phyloP scores from a whole-genome alignment of 805 yeast genomes.

The Kodamaea restingae region DNA sequence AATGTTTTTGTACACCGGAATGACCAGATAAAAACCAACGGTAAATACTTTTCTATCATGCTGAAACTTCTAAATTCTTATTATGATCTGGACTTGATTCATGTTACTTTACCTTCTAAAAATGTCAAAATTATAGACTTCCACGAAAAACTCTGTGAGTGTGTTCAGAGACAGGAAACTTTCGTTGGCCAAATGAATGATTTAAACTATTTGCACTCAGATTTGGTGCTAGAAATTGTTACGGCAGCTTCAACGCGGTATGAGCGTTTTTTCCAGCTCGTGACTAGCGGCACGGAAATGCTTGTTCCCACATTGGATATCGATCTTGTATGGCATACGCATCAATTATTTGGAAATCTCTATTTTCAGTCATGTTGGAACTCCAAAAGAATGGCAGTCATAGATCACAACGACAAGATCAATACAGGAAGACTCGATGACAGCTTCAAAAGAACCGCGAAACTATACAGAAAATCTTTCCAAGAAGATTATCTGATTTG shows the following conservation, averaged over 20 bases:
- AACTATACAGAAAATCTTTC: conserved; percentile 8
- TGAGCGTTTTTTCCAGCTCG: conserved; percentile 12
- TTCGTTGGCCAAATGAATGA: conserved; percentile 19
- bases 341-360: conserved; percentile 15
- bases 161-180: conserved; percentile 20
- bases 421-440: conserved; percentile 1
- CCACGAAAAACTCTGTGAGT: conserved; percentile 24
- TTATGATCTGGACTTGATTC: conserved; percentile 6
- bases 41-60: neutral
- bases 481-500: conserved; percentile 11
- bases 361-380: conserved; percentile 15
- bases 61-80: too few relatives aligned
- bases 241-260: conserved; percentile 17
- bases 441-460: conserved; percentile 10
- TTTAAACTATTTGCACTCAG: conserved; percentile 15
- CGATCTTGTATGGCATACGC: conserved; percentile 28
- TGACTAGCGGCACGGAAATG: conserved; percentile 2
- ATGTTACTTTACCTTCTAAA: neutral
- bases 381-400: conserved; percentile 12
- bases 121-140: conserved; percentile 3
- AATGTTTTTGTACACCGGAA: too few relatives aligned
- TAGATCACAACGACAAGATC: conserved; percentile 5
- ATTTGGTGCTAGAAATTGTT: conserved; percentile 6
- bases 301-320: conserved; percentile 26
- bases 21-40: too few relatives aligned